Percentiles rank a stretch among this genome's conserved stretches.
phyloP scores from a whole-genome alignment of 2,329 filamentous ascomycete genomes.

The Trichophyton simii region DNA sequence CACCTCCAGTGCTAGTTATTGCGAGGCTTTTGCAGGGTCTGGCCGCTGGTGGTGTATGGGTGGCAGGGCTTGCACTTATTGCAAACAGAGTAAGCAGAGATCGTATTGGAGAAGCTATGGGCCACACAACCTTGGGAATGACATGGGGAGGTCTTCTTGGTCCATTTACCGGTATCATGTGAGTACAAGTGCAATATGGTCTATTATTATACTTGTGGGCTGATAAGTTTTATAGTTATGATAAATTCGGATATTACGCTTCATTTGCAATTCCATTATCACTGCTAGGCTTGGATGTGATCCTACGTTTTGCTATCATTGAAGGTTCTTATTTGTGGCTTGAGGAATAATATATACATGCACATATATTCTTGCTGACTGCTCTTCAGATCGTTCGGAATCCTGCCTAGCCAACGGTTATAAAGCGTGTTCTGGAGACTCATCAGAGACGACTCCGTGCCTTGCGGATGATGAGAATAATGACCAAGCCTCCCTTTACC shows the following conservation, averaged over 20 bases:
- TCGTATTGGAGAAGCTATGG: conserved; percentile 49
- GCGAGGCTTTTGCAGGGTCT: conserved; percentile 47
- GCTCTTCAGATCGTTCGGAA: background rate
- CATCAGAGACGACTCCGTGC: background rate
- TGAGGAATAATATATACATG: background rate
- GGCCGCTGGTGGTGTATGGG: conserved; percentile 49
- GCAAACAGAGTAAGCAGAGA: conserved; percentile 47
- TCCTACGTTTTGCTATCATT: conserved; percentile 48
- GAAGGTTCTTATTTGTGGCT: conserved; percentile 35
- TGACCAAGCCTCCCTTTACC: background rate
- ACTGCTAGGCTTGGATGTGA: conserved; percentile 45
- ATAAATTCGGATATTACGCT: conserved; percentile 20
- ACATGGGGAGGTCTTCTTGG: conserved; percentile 45
- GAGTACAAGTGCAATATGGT: conserved; percentile 23
- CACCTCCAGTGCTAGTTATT: conserved; percentile 35
- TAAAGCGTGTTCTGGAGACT: background rate
- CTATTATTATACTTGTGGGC: background rate
- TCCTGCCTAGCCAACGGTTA: background rate
- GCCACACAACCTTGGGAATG: conserved; percentile 40
- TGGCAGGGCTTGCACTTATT: conserved; percentile 45
- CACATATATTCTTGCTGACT: background rate
- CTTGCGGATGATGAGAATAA: background rate
- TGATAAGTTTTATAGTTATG: conserved; percentile 12
- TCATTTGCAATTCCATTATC: conserved; percentile 29
- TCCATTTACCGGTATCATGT: conserved; percentile 47